Base-by-base conservation (phyloP, 139 green algal genomes). In the Picochlorum sp. region DNA sequence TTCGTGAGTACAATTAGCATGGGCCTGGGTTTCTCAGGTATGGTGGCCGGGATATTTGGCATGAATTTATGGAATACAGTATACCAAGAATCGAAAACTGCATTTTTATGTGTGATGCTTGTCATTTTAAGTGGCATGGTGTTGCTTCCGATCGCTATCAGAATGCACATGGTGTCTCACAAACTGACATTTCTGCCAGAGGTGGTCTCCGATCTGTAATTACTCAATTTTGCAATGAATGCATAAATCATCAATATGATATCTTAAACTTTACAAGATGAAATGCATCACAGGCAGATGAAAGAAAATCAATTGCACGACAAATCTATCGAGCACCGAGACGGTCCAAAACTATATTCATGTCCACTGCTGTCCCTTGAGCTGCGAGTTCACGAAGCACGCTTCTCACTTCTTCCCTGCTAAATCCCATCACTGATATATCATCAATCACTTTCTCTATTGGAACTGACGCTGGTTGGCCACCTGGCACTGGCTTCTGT, bases 401-500 rank as follows among this genome's bases (percentile, higher is more conserved):
- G 12, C 35, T 33, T 6, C 64, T 55, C 39, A 89, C 82, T 43
- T 78, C 57, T 29, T 76, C 61, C 2, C 75, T 65, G 2, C 58
- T 73, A 56, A 91, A 91, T 7, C 84, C 84, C 84, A 91, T 91
- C 26, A 65, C 72, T 1, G 77, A 70, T 29, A 91, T 79, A 50
- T 91, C 84, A 50, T 88, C 78, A 24, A 91, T 80, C 3, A 78
- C 68, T 57, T 69, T 81, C 43, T 86, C 79, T 1, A 86, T 65
- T 8, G 78, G 78, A 36, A 86, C 69, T 25, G 13, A 50, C 35
- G 61, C 43, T 28, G 64, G 40, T 9, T 20, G n/a, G 7, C 43
- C 39, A 7, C 52, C 49, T 39, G 10, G 3, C n/a, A 31, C 29
- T 13, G 18, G 31, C 14, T 47, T 5, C 5, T n/a, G 47, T 9